Evolutionary conservation across 768 basidiomycete genomes (phyloP), one percentile per base, ranked within the genome.

Genomic region (Lactarius sp.): DNA sequence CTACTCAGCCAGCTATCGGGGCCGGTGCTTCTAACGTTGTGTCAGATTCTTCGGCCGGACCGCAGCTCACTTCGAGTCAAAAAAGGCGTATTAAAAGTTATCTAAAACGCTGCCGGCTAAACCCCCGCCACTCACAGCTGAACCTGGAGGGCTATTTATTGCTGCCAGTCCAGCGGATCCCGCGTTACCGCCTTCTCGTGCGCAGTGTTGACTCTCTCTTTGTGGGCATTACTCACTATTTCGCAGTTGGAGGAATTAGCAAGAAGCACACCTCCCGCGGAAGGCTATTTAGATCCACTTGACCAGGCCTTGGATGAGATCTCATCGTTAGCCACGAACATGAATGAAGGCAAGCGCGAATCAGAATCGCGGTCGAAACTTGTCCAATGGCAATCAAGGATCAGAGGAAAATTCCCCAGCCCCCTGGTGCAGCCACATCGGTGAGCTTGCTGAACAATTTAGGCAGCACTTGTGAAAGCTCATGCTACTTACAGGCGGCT

Each of bases 261-360:
- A 18, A 81, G 87, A 68, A 88, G 86, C 71, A 95, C 93, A 22
- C 91, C 93, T n/a, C 90, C 93, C 20, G 77, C 79, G 49, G 81
- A 84, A 52, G 85, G 91, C 52, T 87, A 84, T 66, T 78, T 85
- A 72, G 89, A 95, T 71, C 85, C 91, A 31, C 79, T 99, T 58
- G 92, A 93, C 68, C 85, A 84, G 61, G 95, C 95, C 6, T 75
- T 97, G 50, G 78, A 85, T 20, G 92, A 96, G 75, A 97, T 98
- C 68, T 85, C 94, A 1, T 84, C 84, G 13, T 76, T 98, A 55
- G 94, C 97, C 3, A 92, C 85, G 55, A 90, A 91, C 70, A 97
- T 99, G 92, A 99, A 99, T 74, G 97, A 99, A 76, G 93, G 94
- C 66, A 98, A 98, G 74, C 85, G 97, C 2, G 95, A 98, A 69